These are phyloP conservation scores for Fragilaria radians DNA, from an alignment of 108 stramenopile species.

Conservation along the genomic window DNA sequence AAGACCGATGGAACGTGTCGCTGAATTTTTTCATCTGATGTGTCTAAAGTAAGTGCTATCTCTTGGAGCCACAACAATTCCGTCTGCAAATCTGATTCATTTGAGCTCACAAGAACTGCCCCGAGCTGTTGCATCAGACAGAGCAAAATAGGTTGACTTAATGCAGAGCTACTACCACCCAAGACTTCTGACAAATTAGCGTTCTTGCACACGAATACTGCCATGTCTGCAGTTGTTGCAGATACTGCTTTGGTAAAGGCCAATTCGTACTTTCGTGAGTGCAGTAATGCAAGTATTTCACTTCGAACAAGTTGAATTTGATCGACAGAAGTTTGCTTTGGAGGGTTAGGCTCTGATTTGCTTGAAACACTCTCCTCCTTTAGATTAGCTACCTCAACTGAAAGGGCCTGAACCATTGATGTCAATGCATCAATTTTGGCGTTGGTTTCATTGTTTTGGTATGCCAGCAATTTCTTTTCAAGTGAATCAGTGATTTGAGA, in stretches of 20 bases:
- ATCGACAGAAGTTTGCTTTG: constrained; percentile 7
- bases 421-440: constrained; percentile 33
- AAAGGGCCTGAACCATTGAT: constrained; percentile 38
- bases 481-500: constrained; percentile 36
- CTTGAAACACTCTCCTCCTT: constrained; percentile 2
- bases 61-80: constrained; percentile 85
- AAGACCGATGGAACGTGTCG: constrained; percentile 55
- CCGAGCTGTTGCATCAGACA: constrained; percentile 88
- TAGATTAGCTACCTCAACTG: constrained; percentile 49
- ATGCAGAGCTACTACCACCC: constrained; percentile 24
- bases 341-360: constrained; percentile 1
- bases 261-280: constrained; percentile 45
- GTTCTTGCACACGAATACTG: constrained; percentile 55
- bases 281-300: constrained; percentile 46
- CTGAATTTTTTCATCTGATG: constrained; percentile 56
- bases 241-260: constrained; percentile 79
- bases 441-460: constrained; percentile 9
- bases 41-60: constrained; percentile 76
- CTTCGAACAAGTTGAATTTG: constrained; percentile 23
- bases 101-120: constrained; percentile 34
- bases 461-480: constrained; percentile 28
- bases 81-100: constrained; percentile 38
- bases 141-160: constrained; percentile 79
- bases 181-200: constrained; percentile 47
- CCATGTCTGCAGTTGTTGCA: constrained; percentile 57